Percentiles rank a stretch among this genome's conserved stretches.
Evolutionary conservation across 2,329 filamentous ascomycete genomes (phyloP).

Genomic region (Aspergillus tamarii): DNA sequence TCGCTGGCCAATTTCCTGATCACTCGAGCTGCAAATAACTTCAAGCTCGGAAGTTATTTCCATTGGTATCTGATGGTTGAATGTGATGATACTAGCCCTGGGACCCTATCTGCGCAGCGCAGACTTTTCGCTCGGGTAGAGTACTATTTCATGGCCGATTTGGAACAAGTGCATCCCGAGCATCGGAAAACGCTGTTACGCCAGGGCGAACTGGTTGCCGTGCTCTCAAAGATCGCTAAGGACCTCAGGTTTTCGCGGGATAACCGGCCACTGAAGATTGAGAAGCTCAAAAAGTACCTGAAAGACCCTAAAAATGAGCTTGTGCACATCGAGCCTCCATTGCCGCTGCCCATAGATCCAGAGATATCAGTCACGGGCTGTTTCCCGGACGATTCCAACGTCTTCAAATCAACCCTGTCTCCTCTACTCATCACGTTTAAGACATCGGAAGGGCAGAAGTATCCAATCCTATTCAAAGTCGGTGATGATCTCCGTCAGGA

Average conservation of each 20-base stretch:
- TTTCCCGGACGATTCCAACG: constrained; percentile 79
- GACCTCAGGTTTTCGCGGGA: constrained; percentile 83
- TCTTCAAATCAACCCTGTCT: constrained; percentile 94
- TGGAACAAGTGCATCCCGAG: constrained; percentile 74
- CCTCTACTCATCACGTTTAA: constrained; percentile 91
- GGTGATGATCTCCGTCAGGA: constrained; percentile 96
- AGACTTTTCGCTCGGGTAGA: constrained; percentile 91
- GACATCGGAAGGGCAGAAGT: constrained; percentile 74
- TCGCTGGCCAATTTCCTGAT: constrained; percentile 90
- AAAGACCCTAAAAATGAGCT: constrained; percentile 91
- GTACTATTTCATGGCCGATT: constrained; percentile 91
- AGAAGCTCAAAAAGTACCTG: constrained; percentile 80
- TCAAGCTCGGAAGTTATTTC: constrained; percentile 89
- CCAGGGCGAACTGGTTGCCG: constrained; percentile 85
- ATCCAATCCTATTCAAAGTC: constrained; percentile 95
- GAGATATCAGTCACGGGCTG: constrained; percentile 77
- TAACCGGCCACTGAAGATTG: constrained; percentile 77
- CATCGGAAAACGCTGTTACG: constrained; percentile 76
- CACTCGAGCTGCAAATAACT: constrained; percentile 81
- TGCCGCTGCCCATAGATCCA: constrained; percentile 88
- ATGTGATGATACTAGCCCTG: constrained; percentile 78
- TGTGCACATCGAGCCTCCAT: constrained; percentile 76
- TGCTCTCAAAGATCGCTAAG: constrained; percentile 84
- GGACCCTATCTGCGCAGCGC: constrained; percentile 74
- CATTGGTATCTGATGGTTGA: constrained; percentile 99